A percentile compares a stretch with the other conserved stretches of the same genome.
phyloP scores from a whole-genome alignment of 345 rosid genomes.

The Barbarea vulgaris region DNA sequence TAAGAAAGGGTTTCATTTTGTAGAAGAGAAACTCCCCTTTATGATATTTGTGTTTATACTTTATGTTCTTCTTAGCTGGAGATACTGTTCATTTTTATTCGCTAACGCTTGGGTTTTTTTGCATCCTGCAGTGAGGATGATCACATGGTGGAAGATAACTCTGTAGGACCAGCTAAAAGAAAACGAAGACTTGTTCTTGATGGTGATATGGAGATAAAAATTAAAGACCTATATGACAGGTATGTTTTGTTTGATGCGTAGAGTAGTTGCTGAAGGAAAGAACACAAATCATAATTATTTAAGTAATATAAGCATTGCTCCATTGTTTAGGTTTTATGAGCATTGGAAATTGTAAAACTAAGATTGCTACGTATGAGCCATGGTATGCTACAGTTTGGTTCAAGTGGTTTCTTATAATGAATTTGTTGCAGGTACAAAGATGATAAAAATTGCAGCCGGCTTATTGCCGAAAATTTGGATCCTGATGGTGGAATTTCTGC shows the following conservation, averaged over 20 bases:
- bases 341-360: neutral
- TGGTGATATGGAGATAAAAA: conserved; percentile 58
- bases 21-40: conserved; percentile 5
- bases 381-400: neutral
- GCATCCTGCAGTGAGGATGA: conserved; percentile 50
- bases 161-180: conserved; percentile 49
- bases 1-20: conserved; percentile 39
- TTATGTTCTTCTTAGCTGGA: conserved; percentile 11
- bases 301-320: conserved; percentile 10
- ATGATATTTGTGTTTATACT: neutral
- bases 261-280: conserved; percentile 17
- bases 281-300: neutral
- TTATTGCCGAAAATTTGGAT: conserved; percentile 71
- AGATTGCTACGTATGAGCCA: conserved; percentile 7
- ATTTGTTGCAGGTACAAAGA: conserved; percentile 67
- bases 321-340: conserved; percentile 5
- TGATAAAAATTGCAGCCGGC: conserved; percentile 52
- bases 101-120: conserved; percentile 27
- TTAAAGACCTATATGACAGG: conserved; percentile 74
- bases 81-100: conserved; percentile 1
- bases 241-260: conserved; percentile 40
- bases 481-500: conserved; percentile 72
- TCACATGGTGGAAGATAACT: conserved; percentile 45
- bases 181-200: conserved; percentile 65
- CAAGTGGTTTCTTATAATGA: conserved; percentile 33